Evolutionary conservation across 2,329 filamentous ascomycete genomes (phyloP).

Genomic region (Xylaria sp.): DNA sequence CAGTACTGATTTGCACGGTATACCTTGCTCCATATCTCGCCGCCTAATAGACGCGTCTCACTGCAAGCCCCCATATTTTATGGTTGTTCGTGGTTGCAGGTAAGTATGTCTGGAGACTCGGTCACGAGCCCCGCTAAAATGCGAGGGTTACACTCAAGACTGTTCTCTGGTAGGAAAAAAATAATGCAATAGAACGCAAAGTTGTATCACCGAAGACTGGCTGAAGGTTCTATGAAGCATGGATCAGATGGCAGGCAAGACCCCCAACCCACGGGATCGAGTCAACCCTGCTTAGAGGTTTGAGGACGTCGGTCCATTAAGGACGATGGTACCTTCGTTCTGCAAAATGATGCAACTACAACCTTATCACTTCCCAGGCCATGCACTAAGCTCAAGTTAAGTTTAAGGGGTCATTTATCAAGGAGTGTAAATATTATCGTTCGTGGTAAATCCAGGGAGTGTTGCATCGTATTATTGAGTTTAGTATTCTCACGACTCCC

Average conservation of each 20-base stretch:
- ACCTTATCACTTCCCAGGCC: not conserved
- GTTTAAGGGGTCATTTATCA: not conserved
- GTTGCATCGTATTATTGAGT: not conserved
- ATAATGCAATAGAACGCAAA: not conserved
- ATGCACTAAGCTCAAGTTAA: not conserved
- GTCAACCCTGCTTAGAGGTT: slow-evolving; percentile 10
- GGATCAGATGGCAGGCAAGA: slow-evolving; percentile 19
- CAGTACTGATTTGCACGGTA: slow-evolving; percentile 25
- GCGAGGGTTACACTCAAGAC: slow-evolving; percentile 23
- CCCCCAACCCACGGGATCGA: slow-evolving; percentile 35
- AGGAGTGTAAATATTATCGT: not conserved
- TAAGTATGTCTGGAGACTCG: slow-evolving; percentile 29
- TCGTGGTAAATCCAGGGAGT: not conserved
- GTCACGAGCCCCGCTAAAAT: slow-evolving; percentile 31
- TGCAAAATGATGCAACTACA: slow-evolving; percentile 17
- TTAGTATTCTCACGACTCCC: slow-evolving; percentile 7
- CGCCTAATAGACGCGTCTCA: slow-evolving; percentile 3
- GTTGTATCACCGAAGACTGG: not conserved
- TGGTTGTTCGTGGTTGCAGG: slow-evolving; percentile 9
- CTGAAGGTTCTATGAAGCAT: not conserved
- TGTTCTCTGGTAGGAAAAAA: not conserved
- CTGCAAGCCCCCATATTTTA: not conserved
- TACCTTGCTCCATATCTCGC: slow-evolving; percentile 1
- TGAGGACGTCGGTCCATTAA: not conserved
- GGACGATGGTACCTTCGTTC: not conserved